phyloP scores from a whole-genome alignment of 2,329 filamentous ascomycete genomes.

The Cadophora luteo-olivacea region DNA sequence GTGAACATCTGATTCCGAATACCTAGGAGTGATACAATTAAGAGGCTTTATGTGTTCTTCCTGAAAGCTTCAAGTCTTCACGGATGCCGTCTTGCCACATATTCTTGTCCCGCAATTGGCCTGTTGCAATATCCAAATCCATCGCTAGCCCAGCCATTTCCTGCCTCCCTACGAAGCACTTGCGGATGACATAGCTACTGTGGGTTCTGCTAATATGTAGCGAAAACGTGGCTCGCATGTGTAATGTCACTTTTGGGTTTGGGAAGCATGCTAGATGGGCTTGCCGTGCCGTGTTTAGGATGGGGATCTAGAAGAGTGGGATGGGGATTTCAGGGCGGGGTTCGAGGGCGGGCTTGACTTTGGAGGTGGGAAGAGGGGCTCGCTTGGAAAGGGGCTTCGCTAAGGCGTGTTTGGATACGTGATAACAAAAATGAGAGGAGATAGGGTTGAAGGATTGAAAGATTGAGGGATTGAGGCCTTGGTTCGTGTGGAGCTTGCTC shows the following conservation, averaged over 20 bases:
- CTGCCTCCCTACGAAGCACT: background rate
- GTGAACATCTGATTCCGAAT: no score
- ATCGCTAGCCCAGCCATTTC: background rate
- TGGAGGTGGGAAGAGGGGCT: background rate
- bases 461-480: no score
- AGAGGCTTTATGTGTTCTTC: background rate
- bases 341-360: no score
- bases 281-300: background rate
- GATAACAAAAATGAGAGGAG: no score
- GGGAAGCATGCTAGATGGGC: background rate
- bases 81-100: background rate
- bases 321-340: background rate
- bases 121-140: background rate
- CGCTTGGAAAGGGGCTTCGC: conserved; percentile 11
- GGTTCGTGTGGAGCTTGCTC: no score
- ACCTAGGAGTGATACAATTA: background rate
- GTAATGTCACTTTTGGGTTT: background rate
- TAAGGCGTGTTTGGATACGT: background rate
- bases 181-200: background rate
- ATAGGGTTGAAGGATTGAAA: no score
- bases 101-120: background rate
- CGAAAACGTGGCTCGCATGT: background rate
- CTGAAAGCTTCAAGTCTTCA: background rate
- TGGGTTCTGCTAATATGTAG: background rate
- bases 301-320: background rate